Evolutionary conservation across 441 rosid species (phyloP), one percentile per base, ranked within the genome.

Genomic region (Sinapis alba): DNA sequence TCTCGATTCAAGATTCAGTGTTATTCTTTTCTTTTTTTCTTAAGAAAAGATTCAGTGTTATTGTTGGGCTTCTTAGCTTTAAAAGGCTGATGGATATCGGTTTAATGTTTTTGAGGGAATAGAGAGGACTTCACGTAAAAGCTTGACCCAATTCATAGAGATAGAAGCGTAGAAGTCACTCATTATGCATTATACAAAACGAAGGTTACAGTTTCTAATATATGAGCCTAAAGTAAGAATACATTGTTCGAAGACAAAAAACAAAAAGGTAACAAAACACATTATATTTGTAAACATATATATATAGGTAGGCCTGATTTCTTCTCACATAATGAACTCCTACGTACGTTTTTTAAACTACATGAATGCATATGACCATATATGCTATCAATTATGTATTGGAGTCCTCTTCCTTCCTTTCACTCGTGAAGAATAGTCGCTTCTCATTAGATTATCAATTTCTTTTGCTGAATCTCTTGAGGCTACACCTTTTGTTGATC

Each of bases 361-460:
- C 8, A 7, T 20, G 9, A n/a, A 66, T 65, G 57, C 28, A 24
- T 43, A 54, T 19, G 57, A 18, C 23, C 23, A 19, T 51, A 15
- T 43, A 30, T 32, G 43, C 5, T 26, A 72, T 64, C 62, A 73
- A 9, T 73, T 73, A 36, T 73, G 77, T 28, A 73, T 65, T 26
- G 77, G 77, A 41, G 58, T 64, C 65, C 77, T 65, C 26, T 73
- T 73, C 30, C 77, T 73, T 12, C 71, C 71, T 57, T 56, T 73
- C 77, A 73, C 54, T 26, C 71, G 71, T 26, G 57, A 27, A 56
- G 77, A 30, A 56, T 73, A 73, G 30, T 73, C 77, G 10, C 51
- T 27, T 16, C 64, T 56, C 77, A 65, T 73, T 18, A 73, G 64
- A 56, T 73, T 65, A 38, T 65, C 71, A 16, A 73, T 54, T 36